Conservation (phyloP, 371 early-diverging fungal species). For the Syncephalastrum sp. region DNA sequence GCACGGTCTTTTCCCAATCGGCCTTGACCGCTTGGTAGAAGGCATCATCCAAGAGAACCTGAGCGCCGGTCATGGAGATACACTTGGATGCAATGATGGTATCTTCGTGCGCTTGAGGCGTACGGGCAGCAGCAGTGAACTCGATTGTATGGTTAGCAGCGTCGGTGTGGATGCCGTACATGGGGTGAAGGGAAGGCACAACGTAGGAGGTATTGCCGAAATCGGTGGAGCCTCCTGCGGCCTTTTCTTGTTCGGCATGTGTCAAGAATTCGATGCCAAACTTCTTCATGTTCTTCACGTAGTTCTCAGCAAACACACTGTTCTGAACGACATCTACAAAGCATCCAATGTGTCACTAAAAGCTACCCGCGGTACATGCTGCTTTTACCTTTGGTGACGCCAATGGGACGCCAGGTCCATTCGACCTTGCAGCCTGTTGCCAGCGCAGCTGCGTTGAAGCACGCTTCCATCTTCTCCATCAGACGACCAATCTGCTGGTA, state of each 20-base stretch:
- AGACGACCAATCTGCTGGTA: slow-evolving; percentile 47
- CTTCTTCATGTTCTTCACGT: slow-evolving; percentile 54
- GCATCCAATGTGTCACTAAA: background rate
- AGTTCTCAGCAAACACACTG: slow-evolving; percentile 54
- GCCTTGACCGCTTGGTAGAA: slow-evolving; percentile 13
- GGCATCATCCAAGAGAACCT: slow-evolving; percentile 8
- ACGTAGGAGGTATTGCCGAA: slow-evolving; percentile 73
- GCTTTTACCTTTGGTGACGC: slow-evolving; percentile 33
- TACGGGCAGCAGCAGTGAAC: slow-evolving; percentile 62
- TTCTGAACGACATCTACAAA: slow-evolving; percentile 54
- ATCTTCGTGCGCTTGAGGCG: slow-evolving; percentile 57
- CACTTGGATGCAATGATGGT: slow-evolving; percentile 34
- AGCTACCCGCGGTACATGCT: background rate
- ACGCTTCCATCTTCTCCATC: slow-evolving; percentile 47
- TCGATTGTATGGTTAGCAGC: slow-evolving; percentile 66
- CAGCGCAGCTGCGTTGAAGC: slow-evolving; percentile 68
- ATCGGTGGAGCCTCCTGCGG: slow-evolving; percentile 65
- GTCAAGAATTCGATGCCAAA: slow-evolving; percentile 43
- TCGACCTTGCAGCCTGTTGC: slow-evolving; percentile 75
- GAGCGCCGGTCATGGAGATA: slow-evolving; percentile 12
- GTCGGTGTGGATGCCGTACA: slow-evolving; percentile 34
- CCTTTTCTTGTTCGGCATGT: slow-evolving; percentile 38
- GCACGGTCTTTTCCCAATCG: slow-evolving; percentile 12
- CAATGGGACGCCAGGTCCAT: slow-evolving; percentile 53
- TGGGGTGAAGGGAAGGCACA: slow-evolving; percentile 52